phyloP scores from a whole-genome alignment of 345 rosid genomes.

The Salix dunnii region DNA sequence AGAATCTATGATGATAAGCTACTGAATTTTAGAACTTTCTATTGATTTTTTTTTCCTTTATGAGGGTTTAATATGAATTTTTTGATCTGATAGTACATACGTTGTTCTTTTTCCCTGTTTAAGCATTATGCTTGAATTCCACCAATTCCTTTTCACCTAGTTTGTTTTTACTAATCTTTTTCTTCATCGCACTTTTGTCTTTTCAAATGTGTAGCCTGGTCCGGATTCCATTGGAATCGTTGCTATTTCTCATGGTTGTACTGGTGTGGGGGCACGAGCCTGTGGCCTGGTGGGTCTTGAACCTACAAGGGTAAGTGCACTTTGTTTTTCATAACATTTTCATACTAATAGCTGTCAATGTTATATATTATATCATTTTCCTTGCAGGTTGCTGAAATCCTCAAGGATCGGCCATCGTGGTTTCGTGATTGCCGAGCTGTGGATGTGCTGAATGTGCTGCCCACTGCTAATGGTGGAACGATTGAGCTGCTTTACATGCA shows the following conservation, averaged over 20 bases:
- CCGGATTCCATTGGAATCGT: constrained; percentile 99
- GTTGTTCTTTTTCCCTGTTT: neutral
- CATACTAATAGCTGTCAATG: neutral
- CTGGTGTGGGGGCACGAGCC: constrained; percentile 99
- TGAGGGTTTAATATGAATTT: neutral
- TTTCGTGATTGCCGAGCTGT: constrained; percentile 99
- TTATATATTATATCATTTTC: neutral
- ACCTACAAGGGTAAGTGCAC: constrained; percentile 87
- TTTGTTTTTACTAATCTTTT: neutral
- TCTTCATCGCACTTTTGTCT: neutral
- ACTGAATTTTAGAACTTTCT: neutral
- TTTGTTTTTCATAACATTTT: neutral
- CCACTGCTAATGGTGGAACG: constrained; percentile 99
- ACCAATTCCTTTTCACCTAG: neutral
- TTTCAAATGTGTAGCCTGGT: constrained; percentile 77
- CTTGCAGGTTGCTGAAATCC: constrained; percentile 93
- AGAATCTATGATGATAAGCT: neutral
- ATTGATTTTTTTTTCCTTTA: neutral
- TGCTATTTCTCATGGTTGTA: constrained; percentile 99
- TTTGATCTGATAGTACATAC: neutral
- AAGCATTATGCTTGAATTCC: neutral
- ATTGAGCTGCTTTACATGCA: constrained; percentile 99
- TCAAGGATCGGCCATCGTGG: constrained; percentile 98
- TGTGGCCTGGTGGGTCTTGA: constrained; percentile 99
- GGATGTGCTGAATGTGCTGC: constrained; percentile 95